Evolutionary conservation across 306 rosid genomes (phyloP).

Genomic region (Hippophae tibetana): DNA sequence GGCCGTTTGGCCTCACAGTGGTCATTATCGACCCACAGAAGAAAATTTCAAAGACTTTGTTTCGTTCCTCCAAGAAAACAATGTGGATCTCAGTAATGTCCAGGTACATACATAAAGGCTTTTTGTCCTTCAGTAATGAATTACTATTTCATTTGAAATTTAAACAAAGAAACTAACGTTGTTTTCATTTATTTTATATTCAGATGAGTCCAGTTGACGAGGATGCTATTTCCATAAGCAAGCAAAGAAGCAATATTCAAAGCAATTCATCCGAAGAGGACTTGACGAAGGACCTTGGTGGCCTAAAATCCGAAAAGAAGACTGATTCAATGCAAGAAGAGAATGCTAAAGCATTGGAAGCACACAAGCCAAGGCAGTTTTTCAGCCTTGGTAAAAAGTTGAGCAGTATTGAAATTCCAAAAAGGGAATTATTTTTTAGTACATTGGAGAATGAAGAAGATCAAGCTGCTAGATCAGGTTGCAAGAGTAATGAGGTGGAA

Average conservation of each 20-base stretch:
- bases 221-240: constrained; percentile 28
- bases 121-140: constrained; percentile 7
- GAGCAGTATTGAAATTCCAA: constrained; percentile 53
- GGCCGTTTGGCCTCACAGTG: constrained; percentile 99
- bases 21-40: constrained; percentile 87
- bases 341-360: constrained; percentile 17
- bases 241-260: constrained; percentile 45
- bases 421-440: constrained; percentile 18
- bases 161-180: constrained; percentile 18
- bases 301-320: constrained; percentile 37
- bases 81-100: constrained; percentile 68
- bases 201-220: constrained; percentile 77
- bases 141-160: constrained; percentile 6
- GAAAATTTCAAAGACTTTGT: constrained; percentile 76
- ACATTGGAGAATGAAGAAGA: constrained; percentile 27
- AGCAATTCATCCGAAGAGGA: constrained; percentile 76
- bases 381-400: constrained; percentile 25
- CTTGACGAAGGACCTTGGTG: constrained; percentile 32
- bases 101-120: constrained; percentile 42
- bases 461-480: constrained; percentile 12
- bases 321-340: constrained; percentile 20
- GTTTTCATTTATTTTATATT: constrained; percentile 18
- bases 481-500: constrained; percentile 13
- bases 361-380: constrained; percentile 25
- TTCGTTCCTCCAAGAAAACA: constrained; percentile 75